Evolutionary conservation across 2,329 filamentous ascomycete genomes (phyloP), one percentile per base, ranked within the genome.

Genomic region (Penicillium sp.): DNA sequence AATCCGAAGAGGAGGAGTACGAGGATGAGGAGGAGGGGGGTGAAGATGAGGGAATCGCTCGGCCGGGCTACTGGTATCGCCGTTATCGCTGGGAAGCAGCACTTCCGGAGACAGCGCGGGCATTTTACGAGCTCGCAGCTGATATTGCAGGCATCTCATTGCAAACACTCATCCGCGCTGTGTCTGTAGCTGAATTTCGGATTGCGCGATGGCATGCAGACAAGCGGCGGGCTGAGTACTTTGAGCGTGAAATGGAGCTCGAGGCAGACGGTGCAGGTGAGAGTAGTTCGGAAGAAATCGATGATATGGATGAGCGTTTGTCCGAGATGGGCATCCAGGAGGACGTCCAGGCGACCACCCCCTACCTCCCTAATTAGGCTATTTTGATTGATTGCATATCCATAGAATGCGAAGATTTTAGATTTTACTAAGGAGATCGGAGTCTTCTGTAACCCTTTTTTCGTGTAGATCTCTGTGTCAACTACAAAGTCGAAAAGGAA

Each of bases 71-170:
- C 34, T 58, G 58, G 26, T 81, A 81, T 51, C 62, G 59, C 25
- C 62, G 68, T 6, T 79, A 75, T 57, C 70, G 69, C 36, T 64
- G 60, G 20, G 67, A 67, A 40, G 62, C 69, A 2, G 72, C 78
- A 18, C 57, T 82, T 18, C 63, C 70, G 11, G 63, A 67, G 4
- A 52, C 53, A 10, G 73, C 70, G 13, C 72, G 60, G 36, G 41
- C 56, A 0, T 77, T 83, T 41, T 77, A 78, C 50, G 65, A 75
- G 42, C 63, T 70, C 33, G 74, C 70, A 8, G 76, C 77, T 7
- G 67, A 65, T 43, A 54, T 75, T 11, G 70, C 70, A 5, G 78
- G 75, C 5, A 51, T 78, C 21, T 71, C 72, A 8, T 45, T 80
- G 31, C 61, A 71, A 17, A 72, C 69, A 23, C 60, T 82, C 29